phyloP scores from a whole-genome alignment of 1,139 yeast species.

The Torulaspora pretoriensis region DNA sequence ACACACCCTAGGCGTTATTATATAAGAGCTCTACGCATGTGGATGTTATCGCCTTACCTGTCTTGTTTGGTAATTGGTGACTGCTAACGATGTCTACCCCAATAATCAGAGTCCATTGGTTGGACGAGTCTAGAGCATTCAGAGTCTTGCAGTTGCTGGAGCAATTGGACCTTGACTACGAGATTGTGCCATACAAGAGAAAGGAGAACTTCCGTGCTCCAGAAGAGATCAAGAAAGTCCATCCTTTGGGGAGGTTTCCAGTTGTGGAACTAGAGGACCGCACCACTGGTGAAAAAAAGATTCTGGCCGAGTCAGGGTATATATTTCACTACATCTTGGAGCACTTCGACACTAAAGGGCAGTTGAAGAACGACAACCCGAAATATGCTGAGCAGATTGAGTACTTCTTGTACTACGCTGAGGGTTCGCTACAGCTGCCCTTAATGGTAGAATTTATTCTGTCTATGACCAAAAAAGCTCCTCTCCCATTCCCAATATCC shows the following conservation, averaged over 20 bases:
- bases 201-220: constrained; percentile 41
- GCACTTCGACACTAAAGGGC: constrained; percentile 41
- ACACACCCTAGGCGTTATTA: too few relatives aligned
- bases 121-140: constrained; percentile 51
- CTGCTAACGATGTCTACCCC: constrained; percentile 12
- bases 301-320: constrained; percentile 47
- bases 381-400: constrained; percentile 44
- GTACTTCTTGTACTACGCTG: constrained; percentile 52
- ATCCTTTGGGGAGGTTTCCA: constrained; percentile 58
- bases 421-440: constrained; percentile 53
- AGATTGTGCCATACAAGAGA: constrained; percentile 48
- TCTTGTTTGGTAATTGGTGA: not conserved
- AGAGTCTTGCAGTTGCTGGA: constrained; percentile 55
- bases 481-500: constrained; percentile 48
- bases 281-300: constrained; percentile 28
- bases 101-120: constrained; percentile 38
- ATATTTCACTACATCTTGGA: constrained; percentile 45
- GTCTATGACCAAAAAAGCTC: constrained; percentile 39
- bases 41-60: not conserved
- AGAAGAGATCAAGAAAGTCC: constrained; percentile 46
- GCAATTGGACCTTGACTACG: constrained; percentile 49
- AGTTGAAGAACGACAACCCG: constrained; percentile 31
- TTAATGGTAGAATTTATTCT: constrained; percentile 45
- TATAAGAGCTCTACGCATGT: too few relatives aligned
- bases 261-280: constrained; percentile 51